Evolutionary conservation across 2,329 filamentous ascomycete genomes (phyloP).

Genomic region (Cladosporium halotolerans): DNA sequence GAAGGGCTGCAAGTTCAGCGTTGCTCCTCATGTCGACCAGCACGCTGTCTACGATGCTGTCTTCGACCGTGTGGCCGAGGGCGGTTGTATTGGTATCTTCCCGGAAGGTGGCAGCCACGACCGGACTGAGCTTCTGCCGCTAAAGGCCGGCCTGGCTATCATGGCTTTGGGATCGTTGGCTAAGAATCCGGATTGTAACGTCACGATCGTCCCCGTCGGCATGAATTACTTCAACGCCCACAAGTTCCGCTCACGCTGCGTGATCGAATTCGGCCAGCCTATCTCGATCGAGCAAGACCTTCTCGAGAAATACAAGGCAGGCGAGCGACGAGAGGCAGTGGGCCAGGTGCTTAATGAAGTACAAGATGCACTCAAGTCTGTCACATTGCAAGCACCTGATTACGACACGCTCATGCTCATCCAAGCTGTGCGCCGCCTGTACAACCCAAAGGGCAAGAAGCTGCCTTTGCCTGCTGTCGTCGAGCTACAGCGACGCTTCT

Average conservation of each 20-base stretch:
- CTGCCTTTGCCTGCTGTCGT: slow-evolving; percentile 86
- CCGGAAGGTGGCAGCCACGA: slow-evolving; percentile 96
- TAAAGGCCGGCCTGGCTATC: slow-evolving; percentile 95
- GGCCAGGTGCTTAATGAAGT: slow-evolving; percentile 78
- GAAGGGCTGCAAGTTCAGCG: slow-evolving; percentile 73
- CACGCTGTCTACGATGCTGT: slow-evolving; percentile 90
- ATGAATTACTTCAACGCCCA: slow-evolving; percentile 99
- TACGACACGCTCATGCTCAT: slow-evolving; percentile 89
- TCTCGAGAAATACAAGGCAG: slow-evolving; percentile 76
- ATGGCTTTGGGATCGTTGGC: slow-evolving; percentile 92
- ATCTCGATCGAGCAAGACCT: slow-evolving; percentile 78
- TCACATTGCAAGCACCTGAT: slow-evolving; percentile 87
- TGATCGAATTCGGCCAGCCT: slow-evolving; percentile 88
- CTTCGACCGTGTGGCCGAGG: slow-evolving; percentile 71
- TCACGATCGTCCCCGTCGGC: slow-evolving; percentile 92
- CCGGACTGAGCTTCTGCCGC: slow-evolving; percentile 78
- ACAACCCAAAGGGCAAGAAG: slow-evolving; percentile 91
- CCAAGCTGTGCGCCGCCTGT: slow-evolving; percentile 74
- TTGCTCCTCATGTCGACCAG: slow-evolving; percentile 90
- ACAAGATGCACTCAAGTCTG: slow-evolving; percentile 75
- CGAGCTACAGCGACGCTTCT: slow-evolving; percentile 84
- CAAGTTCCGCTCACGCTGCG: slow-evolving; percentile 93
- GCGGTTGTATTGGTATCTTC: slow-evolving; percentile 92
- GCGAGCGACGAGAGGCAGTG: slow-evolving; percentile 80
- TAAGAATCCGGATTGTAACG: slow-evolving; percentile 74